Conservation (phyloP, 192 early-diverging fungal species). For the Backusella parvicylindrica region DNA sequence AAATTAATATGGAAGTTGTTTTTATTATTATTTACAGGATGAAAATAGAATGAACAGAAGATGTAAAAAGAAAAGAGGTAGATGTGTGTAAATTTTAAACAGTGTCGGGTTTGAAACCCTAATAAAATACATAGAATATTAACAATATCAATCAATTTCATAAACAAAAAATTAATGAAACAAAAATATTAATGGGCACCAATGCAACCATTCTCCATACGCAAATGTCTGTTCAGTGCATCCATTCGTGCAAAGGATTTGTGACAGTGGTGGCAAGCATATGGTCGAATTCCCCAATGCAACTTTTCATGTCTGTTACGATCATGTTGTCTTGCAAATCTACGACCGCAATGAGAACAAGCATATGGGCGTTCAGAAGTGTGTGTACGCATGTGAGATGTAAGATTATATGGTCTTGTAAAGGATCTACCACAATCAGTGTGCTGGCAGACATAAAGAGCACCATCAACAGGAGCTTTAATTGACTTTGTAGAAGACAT, state of each 20-base stretch:
- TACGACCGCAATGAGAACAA: slow-evolving; percentile 67
- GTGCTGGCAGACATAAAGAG: slow-evolving; percentile 16
- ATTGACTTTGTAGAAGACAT: not conserved
- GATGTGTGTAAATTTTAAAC: not conserved
- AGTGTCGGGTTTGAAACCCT: not conserved
- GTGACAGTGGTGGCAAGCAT: slow-evolving; percentile 65
- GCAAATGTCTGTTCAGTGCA: slow-evolving; percentile 63
- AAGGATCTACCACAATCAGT: slow-evolving; percentile 63
- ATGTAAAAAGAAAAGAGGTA: not conserved
- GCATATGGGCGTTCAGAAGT: slow-evolving; percentile 68
- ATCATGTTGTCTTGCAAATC: slow-evolving; percentile 90
- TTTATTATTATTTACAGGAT: slow-evolving; percentile 11
- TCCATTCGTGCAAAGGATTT: slow-evolving; percentile 73
- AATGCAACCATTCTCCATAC: slow-evolving; percentile 30
- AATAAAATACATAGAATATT: slow-evolving; percentile 4
- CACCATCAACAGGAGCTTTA: not conserved
- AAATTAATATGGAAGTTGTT: not conserved
- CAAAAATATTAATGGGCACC: not conserved
- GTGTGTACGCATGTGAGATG: slow-evolving; percentile 71
- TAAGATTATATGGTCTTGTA: slow-evolving; percentile 72
- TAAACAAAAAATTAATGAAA: not conserved
- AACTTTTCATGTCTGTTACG: slow-evolving; percentile 79
- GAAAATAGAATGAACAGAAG: not conserved
- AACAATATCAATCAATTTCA: not conserved
- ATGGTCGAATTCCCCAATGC: slow-evolving; percentile 68